Conservation (phyloP, 2,329 filamentous ascomycete genomes). For the Arthrobotrys iridis region DNA sequence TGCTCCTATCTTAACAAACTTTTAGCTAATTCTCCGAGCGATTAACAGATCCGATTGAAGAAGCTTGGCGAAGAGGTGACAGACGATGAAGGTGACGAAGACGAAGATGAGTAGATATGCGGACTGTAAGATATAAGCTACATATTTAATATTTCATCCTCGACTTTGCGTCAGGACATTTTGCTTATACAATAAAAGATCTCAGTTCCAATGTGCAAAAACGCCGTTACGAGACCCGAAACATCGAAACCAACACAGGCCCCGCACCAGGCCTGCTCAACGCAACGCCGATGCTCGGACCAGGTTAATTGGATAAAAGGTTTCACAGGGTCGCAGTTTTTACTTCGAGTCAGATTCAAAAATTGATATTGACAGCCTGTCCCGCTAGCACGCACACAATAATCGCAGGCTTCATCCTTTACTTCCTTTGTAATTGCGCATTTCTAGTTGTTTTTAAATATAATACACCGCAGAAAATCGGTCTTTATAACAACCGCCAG, state of each 20-base stretch:
- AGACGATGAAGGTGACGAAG: conserved; percentile 76
- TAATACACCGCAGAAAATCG: not conserved
- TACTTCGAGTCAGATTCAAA: not conserved
- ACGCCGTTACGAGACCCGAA: not conserved
- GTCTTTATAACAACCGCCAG: not conserved
- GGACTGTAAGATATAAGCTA: conserved; percentile 15
- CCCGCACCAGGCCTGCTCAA: not conserved
- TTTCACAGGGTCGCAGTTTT: conserved; percentile 7
- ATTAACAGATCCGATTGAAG: conserved; percentile 68
- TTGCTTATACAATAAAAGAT: not conserved
- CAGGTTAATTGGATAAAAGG: conserved; percentile 44
- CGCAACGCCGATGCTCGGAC: conserved; percentile 47
- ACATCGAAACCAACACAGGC: not conserved
- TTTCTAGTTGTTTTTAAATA: not conserved
- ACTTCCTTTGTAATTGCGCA: not conserved
- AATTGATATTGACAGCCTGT: conserved; percentile 1
- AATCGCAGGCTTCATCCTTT: not conserved
- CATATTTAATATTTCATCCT: conserved; percentile 1
- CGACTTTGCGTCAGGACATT: not conserved
- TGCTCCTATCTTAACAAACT: not conserved
- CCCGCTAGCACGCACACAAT: not conserved
- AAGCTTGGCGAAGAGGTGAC: conserved; percentile 76
- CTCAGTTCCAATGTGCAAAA: not conserved
- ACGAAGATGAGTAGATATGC: conserved; percentile 60
- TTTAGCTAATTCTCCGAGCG: conserved; percentile 36